Percentiles rank a stretch among this genome's conserved stretches.
Evolutionary conservation across 78 protist species (phyloP).

Genomic region (slime mould (Dictyostelium discoideum)): DNA sequence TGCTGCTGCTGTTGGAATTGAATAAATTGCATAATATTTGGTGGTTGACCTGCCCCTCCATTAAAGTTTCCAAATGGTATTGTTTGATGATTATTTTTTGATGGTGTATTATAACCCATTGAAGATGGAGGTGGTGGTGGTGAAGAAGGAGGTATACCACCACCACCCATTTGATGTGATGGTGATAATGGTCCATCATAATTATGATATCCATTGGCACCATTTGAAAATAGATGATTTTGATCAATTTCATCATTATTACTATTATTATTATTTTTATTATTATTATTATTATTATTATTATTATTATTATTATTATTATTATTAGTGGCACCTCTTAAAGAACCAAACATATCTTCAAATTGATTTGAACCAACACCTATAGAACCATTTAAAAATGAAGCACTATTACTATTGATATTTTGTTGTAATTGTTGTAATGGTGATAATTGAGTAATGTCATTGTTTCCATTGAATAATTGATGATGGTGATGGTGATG

Average conservation of each 20-base stretch:
- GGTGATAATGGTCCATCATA: neutral
- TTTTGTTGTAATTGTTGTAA: neutral
- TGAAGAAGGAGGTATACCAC: neutral
- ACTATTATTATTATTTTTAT: neutral
- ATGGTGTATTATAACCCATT: neutral
- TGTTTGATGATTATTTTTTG: neutral
- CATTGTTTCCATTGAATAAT: neutral
- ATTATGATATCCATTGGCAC: neutral
- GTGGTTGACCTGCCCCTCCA: neutral
- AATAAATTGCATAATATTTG: neutral
- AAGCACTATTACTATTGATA: neutral
- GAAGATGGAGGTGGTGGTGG: neutral
- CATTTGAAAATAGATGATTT: neutral
- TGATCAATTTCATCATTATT: neutral
- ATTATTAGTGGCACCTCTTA: neutral
- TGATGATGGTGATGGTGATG: neutral
- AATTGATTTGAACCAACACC: neutral
- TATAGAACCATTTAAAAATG: neutral
- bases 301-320: neutral
- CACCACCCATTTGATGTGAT: neutral
- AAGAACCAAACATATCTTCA: neutral
- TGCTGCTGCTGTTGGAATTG: conserved; percentile 2
- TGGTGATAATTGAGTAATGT: neutral
- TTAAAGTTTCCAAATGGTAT: neutral
- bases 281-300: neutral